Base-by-base conservation (phyloP, 164 flowering plant species). In the Chimonanthus praecox region DNA sequence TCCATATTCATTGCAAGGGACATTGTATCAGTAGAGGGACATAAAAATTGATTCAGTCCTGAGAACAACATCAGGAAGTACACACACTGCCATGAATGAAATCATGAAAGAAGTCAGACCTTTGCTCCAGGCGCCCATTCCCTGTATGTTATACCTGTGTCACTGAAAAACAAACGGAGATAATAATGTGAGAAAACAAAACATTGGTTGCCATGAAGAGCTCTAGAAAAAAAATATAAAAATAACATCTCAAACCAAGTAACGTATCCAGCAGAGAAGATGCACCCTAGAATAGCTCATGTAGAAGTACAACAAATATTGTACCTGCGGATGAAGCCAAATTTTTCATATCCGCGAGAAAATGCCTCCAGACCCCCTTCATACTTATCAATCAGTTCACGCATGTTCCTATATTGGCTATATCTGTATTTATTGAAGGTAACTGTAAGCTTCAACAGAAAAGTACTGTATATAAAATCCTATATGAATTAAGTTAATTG, bases 111-210 rank as follows among this genome's bases (percentile, higher is more conserved):
- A 64, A 68, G 33, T 33, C 89, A 77, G 73, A 96, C 99, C 99
- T 86, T 92, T 67, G 99, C 98, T 77, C 94, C 98, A 78, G 99
- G 99, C 71, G 97, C 99, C 99, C 99, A 96, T 84, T 96, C 99
- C 75, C 95, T 81, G 72, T 96, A 96, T 15, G 94, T 89, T 73
- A 93, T 84, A 65, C 99, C 99, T 45, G 85, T 80, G 7, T 77
- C 88, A 83, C 99, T 96, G 90, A 68, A 77, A 81, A 80, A 65
- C 46, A 64, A 79, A 62, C 33, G 49, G n/a, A 61, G 48, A 65
- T 33, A 33, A 33, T 33, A 33, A 33, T 33, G 33, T 33, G 33
- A 33, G 33, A 33, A 1, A 33, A 33, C 33, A 33, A 33, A 33
- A 33, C 33, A 33, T 33, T 33, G 2, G 33, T 33, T 33, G 33